These are phyloP conservation scores for Helichrysum umbraculigerum DNA, from an alignment of 129 eudicot species.

Conservation along the genomic window DNA sequence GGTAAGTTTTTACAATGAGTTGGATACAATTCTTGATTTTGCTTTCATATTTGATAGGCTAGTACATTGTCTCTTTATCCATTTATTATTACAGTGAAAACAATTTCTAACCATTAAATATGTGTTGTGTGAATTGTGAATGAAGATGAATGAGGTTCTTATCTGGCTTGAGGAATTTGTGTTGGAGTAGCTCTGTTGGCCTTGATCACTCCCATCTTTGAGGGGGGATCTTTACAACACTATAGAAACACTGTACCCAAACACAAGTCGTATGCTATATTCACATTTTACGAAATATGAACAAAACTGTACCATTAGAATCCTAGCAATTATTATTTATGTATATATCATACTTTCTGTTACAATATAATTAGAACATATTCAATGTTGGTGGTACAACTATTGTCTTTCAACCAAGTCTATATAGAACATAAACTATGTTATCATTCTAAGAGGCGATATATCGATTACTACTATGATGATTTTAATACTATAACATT, in stretches of 20 bases:
- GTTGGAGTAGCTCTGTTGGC: conserved; percentile 42
- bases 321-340: background rate
- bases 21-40: background rate
- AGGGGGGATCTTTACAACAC: background rate
- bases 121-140: conserved; percentile 12
- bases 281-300: conserved; percentile 1
- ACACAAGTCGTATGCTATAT: background rate
- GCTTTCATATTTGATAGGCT: too few species aligned
- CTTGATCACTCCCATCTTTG: background rate
- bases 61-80: too few species aligned
- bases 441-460: too few species aligned
- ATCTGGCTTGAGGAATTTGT: conserved; percentile 86
- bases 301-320: conserved; percentile 9
- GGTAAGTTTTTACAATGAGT: conserved; percentile 42
- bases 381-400: too few species aligned
- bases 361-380: conserved; percentile 2
- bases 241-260: conserved; percentile 10
- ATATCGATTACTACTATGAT: too few species aligned
- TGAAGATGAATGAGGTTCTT: conserved; percentile 87
- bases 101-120: conserved; percentile 7
- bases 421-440: too few species aligned
- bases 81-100: background rate
- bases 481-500: too few species aligned
- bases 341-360: background rate
- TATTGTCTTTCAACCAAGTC: too few species aligned